Evolutionary conservation across 805 yeast genomes (phyloP).

Genomic region (Saccharomycopsis selenospora): DNA sequence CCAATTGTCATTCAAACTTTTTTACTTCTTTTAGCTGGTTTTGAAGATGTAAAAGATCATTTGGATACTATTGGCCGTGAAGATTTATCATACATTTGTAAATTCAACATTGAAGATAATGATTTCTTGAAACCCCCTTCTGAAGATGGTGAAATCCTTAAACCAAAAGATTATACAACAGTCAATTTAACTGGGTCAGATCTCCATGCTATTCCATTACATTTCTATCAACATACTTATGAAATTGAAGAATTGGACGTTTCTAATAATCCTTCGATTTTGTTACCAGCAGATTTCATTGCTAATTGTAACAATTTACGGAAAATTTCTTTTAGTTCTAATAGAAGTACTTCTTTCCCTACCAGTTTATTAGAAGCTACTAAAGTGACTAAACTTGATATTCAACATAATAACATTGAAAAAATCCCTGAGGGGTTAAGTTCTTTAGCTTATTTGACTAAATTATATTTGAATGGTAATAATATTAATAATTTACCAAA

Average conservation of each 20-base stretch:
- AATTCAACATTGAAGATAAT: slow-evolving; percentile 64
- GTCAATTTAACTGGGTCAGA: slow-evolving; percentile 69
- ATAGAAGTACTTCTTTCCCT: slow-evolving; percentile 72
- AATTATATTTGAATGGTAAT: slow-evolving; percentile 67
- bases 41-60: slow-evolving; percentile 59
- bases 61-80: slow-evolving; percentile 74
- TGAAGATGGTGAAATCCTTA: slow-evolving; percentile 52
- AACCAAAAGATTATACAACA: slow-evolving; percentile 51
- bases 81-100: slow-evolving; percentile 75
- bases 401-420: slow-evolving; percentile 73
- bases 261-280: slow-evolving; percentile 79
- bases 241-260: slow-evolving; percentile 79
- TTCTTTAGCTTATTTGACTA: slow-evolving; percentile 46
- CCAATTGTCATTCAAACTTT: slow-evolving; percentile 76
- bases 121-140: slow-evolving; percentile 52
- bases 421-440: slow-evolving; percentile 49
- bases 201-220: slow-evolving; percentile 77
- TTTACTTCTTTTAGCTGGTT: slow-evolving; percentile 68
- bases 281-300: slow-evolving; percentile 76
- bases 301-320: slow-evolving; percentile 62
- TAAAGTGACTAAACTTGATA: slow-evolving; percentile 56
- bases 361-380: slow-evolving; percentile 62
- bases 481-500: slow-evolving; percentile 57
- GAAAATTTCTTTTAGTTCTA: slow-evolving; percentile 59
- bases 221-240: slow-evolving; percentile 70